phyloP scores from a whole-genome alignment of 257 asterid genomes.

The Scutellaria barbata region DNA sequence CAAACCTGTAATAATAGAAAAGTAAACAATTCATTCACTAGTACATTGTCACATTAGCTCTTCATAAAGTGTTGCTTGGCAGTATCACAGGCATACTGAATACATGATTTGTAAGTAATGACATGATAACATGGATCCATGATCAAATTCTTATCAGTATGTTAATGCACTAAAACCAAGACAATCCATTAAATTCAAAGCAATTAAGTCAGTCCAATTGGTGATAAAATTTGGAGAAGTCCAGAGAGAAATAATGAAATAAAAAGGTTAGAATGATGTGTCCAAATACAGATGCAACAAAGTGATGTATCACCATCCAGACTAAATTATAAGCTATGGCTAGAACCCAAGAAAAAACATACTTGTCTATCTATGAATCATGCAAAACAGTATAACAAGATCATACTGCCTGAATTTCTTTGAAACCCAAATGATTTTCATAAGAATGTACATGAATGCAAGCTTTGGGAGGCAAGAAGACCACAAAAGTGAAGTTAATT shows the following conservation, averaged over 20 bases:
- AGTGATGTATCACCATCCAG: slow-evolving; percentile 2
- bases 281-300: slow-evolving; percentile 20
- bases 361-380: neutral
- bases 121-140: neutral
- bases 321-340: slow-evolving; percentile 6
- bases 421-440: slow-evolving; percentile 1
- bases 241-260: slow-evolving; percentile 1
- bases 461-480: slow-evolving; percentile 15
- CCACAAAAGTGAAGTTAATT: slow-evolving; percentile 10
- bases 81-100: slow-evolving; percentile 23
- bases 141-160: slow-evolving; percentile 20
- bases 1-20: slow-evolving; percentile 75
- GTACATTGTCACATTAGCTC: slow-evolving; percentile 22
- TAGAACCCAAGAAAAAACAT: neutral
- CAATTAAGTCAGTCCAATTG: neutral
- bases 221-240: neutral
- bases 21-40: slow-evolving; percentile 3
- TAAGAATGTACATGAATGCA: slow-evolving; percentile 2
- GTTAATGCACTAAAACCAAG: slow-evolving; percentile 18
- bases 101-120: slow-evolving; percentile 7
- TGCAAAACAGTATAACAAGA: slow-evolving; percentile 4
- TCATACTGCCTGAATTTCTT: slow-evolving; percentile 21
- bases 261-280: slow-evolving; percentile 8
- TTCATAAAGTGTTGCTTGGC: slow-evolving; percentile 1
- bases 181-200: slow-evolving; percentile 16